Percentiles rank a stretch among this genome's conserved stretches.
Evolutionary conservation across 2,329 filamentous ascomycete genomes (phyloP).

Genomic region (Verticillium albo-atrum): DNA sequence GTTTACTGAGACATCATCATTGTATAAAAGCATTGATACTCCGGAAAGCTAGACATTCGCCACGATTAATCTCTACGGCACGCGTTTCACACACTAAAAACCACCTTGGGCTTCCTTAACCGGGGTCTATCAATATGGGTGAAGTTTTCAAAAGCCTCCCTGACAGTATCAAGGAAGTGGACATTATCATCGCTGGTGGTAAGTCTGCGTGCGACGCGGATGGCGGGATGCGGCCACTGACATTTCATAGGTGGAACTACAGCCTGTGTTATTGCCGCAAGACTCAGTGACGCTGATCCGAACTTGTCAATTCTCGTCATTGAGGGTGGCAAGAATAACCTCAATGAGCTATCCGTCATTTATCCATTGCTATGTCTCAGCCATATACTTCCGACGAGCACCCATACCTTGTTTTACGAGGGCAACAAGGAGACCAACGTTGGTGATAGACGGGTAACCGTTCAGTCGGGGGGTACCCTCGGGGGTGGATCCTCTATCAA

Average conservation of each 20-base stretch:
- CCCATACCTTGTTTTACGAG: constrained; percentile 15
- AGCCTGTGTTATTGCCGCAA: constrained; percentile 41
- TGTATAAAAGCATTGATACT: too few relatives aligned
- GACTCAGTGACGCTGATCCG: constrained; percentile 44
- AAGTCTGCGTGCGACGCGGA: not conserved
- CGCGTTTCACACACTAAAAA: too few relatives aligned
- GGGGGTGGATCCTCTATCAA: constrained; percentile 27
- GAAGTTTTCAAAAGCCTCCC: constrained; percentile 2
- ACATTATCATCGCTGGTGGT: constrained; percentile 17
- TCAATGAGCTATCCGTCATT: constrained; percentile 39
- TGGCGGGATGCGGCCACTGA: not conserved
- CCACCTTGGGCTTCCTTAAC: too few relatives aligned
- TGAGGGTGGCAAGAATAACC: constrained; percentile 48
- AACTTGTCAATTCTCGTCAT: constrained; percentile 45
- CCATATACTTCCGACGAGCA: not conserved
- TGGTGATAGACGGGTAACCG: constrained; percentile 14
- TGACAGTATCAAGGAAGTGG: constrained; percentile 8
- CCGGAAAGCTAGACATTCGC: too few relatives aligned
- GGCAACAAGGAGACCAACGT: constrained; percentile 14
- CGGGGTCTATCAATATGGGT: not conserved
- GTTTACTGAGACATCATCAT: too few relatives aligned
- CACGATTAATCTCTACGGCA: too few relatives aligned
- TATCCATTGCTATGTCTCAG: constrained; percentile 36
- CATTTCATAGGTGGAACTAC: constrained; percentile 35
- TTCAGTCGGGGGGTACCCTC: constrained; percentile 18